phyloP scores from a whole-genome alignment of 306 rosid species.

The Cucurbita ficifolia region DNA sequence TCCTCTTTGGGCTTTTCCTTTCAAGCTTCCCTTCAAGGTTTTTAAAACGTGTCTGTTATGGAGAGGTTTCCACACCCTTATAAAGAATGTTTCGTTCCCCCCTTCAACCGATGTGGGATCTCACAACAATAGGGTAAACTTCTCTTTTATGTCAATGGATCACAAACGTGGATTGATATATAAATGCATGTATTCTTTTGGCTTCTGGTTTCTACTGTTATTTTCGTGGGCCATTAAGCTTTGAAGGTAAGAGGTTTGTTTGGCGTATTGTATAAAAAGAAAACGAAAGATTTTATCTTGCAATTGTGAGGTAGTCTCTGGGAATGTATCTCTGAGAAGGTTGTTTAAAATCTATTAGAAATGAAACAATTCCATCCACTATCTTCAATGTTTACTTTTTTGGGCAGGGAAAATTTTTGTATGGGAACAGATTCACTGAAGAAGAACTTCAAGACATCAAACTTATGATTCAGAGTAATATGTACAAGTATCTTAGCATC shows the following conservation, averaged over 20 bases:
- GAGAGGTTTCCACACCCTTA: no score
- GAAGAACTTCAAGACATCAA: conserved; percentile 76
- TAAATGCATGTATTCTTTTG: background rate
- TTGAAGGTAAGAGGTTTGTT: background rate
- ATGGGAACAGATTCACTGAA: conserved; percentile 56
- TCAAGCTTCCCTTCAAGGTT: no score
- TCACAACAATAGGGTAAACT: background rate
- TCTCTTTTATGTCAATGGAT: background rate
- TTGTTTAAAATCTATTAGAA: background rate
- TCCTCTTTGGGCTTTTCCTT: no score
- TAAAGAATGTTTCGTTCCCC: no score
- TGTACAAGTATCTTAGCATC: conserved; percentile 93
- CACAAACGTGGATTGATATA: background rate
- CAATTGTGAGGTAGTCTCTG: background rate
- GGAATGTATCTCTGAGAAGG: background rate
- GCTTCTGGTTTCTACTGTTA: no score
- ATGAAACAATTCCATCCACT: background rate
- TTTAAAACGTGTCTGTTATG: no score
- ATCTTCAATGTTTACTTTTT: conserved; percentile 6
- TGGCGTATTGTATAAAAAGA: no score
- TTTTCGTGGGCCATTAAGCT: background rate
- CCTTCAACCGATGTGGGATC: no score
- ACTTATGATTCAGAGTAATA: conserved; percentile 90
- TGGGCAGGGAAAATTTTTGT: conserved; percentile 77
- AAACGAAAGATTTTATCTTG: background rate